Evolutionary conservation across 2,329 filamentous ascomycete species (phyloP).

Genomic region (Eurotiales sp.): DNA sequence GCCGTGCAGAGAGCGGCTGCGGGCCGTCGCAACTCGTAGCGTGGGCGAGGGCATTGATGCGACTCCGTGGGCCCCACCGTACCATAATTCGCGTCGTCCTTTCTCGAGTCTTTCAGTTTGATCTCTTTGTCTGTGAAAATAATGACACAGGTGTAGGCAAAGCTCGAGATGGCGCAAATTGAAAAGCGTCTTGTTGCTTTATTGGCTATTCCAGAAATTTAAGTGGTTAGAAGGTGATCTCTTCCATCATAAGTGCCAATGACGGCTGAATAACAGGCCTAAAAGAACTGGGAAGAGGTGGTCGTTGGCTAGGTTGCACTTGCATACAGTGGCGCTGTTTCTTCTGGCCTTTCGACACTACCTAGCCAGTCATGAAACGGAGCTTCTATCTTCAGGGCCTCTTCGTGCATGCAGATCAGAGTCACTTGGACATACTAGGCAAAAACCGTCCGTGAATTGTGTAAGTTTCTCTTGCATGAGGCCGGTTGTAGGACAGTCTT

Average conservation of each 20-base stretch:
- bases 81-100: background rate
- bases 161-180: background rate
- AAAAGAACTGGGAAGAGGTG: background rate
- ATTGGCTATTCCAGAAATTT: too few species aligned
- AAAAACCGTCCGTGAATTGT: background rate
- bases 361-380: slow-evolving; percentile 26
- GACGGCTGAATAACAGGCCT: background rate
- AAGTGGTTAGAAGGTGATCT: too few species aligned
- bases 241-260: background rate
- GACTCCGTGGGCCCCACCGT: slow-evolving; percentile 2
- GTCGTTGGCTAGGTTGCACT: background rate
- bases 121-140: background rate
- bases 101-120: background rate
- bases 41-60: slow-evolving; percentile 1
- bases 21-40: slow-evolving; percentile 2
- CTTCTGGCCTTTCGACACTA: background rate
- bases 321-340: background rate
- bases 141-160: background rate
- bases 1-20: background rate
- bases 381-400: slow-evolving; percentile 69
- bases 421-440: background rate
- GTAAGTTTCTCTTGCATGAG: background rate
- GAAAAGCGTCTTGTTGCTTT: background rate
- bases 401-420: slow-evolving; percentile 47
- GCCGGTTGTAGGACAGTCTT: background rate